These are phyloP conservation scores for Candida corydali DNA, from an alignment of 805 yeast genomes.

Conservation along the genomic window DNA sequence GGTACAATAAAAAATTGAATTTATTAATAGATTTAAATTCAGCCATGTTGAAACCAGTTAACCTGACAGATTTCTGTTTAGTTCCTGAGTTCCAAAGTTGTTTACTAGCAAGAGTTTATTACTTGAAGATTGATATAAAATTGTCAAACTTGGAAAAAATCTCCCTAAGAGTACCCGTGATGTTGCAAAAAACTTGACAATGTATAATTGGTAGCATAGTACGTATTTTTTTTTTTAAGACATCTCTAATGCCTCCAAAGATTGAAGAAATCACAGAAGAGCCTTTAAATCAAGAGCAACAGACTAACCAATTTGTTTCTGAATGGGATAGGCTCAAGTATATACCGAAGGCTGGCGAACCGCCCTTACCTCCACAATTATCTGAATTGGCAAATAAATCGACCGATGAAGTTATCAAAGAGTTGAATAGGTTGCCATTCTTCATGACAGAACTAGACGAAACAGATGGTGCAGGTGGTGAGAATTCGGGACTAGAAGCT, in stretches of 20 bases:
- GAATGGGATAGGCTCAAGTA: constrained; percentile 42
- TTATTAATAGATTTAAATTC: constrained; percentile 24
- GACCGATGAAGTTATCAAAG: constrained; percentile 71
- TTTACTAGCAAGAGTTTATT: constrained; percentile 30
- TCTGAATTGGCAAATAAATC: constrained; percentile 57
- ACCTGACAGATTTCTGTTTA: constrained; percentile 25
- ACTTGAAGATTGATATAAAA: constrained; percentile 22
- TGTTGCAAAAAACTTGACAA: constrained; percentile 16
- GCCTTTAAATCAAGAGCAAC: constrained; percentile 1
- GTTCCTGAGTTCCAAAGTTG: constrained; percentile 40
- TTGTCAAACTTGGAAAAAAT: constrained; percentile 21
- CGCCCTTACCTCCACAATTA: constrained; percentile 80
- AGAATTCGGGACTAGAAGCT: constrained; percentile 76
- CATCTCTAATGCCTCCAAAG: background rate
- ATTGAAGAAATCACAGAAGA: constrained; percentile 3
- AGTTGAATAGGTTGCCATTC: constrained; percentile 81
- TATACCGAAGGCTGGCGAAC: constrained; percentile 53
- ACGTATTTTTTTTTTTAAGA: background rate
- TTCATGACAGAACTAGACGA: constrained; percentile 88
- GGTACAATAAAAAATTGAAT: constrained; percentile 18
- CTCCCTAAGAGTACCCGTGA: constrained; percentile 22
- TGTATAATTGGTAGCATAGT: background rate
- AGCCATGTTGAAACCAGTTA: constrained; percentile 13
- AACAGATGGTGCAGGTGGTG: constrained; percentile 73
- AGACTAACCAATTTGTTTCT: constrained; percentile 20